These are phyloP conservation scores for Xerocomus spinulosus DNA, from an alignment of 768 basidiomycete genomes.

Conservation along the genomic window DNA sequence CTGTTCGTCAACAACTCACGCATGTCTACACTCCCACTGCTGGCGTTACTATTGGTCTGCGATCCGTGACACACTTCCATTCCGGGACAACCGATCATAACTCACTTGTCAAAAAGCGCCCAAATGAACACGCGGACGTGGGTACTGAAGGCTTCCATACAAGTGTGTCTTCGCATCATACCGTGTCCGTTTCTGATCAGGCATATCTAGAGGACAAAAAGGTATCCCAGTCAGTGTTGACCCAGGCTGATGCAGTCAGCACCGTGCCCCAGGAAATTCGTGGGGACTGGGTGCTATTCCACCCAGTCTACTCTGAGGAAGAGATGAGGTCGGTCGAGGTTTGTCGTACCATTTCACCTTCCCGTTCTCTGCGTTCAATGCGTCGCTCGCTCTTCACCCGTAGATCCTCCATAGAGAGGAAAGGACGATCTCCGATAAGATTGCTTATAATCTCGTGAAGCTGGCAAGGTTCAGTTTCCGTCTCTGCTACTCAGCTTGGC, in stretches of 20 bases:
- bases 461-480: conserved; percentile 39
- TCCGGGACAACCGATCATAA: conserved; percentile 19
- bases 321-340: conserved; percentile 75
- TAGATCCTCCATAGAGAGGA: conserved; percentile 70
- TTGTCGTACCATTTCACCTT: conserved; percentile 4
- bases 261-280: conserved; percentile 52
- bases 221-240: conserved; percentile 12
- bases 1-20: conserved; percentile 7
- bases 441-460: conserved; percentile 62
- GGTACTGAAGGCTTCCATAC: conserved; percentile 36
- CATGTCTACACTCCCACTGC: conserved; percentile 3
- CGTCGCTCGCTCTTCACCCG: conserved; percentile 6
- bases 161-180: conserved; percentile 16
- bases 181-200: background rate
- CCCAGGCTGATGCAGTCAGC: conserved; percentile 41
- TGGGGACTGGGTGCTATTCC: conserved; percentile 90
- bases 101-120: conserved; percentile 21
- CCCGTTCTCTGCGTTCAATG: background rate
- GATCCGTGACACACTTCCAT: conserved; percentile 20
- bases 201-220: conserved; percentile 24
- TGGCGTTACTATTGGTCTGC: background rate
- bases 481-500: conserved; percentile 2
- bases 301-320: conserved; percentile 80
- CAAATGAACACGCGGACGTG: conserved; percentile 18
- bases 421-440: conserved; percentile 64